Base-by-base conservation (phyloP, 371 early-diverging fungal genomes). In the Mortierella sp. region DNA sequence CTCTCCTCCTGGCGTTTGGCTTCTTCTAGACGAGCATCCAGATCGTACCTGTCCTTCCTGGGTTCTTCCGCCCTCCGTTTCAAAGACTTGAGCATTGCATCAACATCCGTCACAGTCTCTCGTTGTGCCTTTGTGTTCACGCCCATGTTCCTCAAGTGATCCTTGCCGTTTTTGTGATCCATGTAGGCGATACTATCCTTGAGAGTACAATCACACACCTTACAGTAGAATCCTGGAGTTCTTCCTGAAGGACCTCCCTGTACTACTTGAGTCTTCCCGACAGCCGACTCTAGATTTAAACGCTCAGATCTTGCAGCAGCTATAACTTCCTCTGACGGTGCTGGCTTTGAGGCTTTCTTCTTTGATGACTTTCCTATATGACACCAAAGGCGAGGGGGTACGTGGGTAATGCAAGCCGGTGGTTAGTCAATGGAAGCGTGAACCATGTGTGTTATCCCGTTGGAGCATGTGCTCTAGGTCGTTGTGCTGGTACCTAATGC, bases 201-300 rank as follows among this genome's bases (percentile, higher is more conserved):
- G 52, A 94, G 83, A 3, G 90, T 89, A 54, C 91, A 85, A 70
- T 97, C 94, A 68, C 97, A 96, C 2, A 83, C 86, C 69, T 92
- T 87, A 80, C 97, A 97, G 70, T 94, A 94, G 63, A 91, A 97
- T 16, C 97, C 97, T 1, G 96, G 95, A 74, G 95, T 94, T 53
- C 87, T 84, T 29, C 84, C 86, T 12, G 82, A 64, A 0, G 89
- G 73, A 0, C 71, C 72, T 2, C 83, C 79, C 63, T 90, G 87
- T 3, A 95, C 93, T 13, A 96, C 89, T 68, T 92, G 91, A 0
- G 89, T 88, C 71, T 94, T 95, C 63, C 94, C 94, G 8, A 96
- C 80, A 63, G 89, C 90, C 12, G 84, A 79, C 29, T 90, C 91
- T 0, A 96, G 79, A 50, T 90, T 85, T 10, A 95, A 59, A 40